phyloP scores from a whole-genome alignment of 2,329 filamentous ascomycete species.

The Xylaria sp. region DNA sequence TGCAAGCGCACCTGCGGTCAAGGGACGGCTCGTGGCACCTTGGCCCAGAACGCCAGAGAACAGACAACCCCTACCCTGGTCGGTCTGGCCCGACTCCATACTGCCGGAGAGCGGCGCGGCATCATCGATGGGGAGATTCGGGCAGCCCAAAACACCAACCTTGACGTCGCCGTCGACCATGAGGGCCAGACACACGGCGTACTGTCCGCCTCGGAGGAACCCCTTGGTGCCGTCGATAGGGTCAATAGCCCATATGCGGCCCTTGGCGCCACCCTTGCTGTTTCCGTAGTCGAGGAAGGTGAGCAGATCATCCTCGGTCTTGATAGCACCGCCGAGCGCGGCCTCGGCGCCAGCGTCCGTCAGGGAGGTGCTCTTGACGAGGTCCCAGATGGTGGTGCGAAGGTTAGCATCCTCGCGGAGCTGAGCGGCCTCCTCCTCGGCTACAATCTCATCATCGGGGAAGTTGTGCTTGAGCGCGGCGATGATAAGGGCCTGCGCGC shows the following conservation, averaged over 20 bases:
- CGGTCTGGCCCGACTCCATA: constrained; percentile 68
- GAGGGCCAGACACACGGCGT: constrained; percentile 87
- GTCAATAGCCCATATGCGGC: constrained; percentile 92
- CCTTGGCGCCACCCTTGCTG: constrained; percentile 64
- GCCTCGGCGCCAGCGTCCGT: constrained; percentile 59
- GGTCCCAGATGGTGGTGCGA: constrained; percentile 73
- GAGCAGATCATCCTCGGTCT: constrained; percentile 61
- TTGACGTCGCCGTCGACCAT: constrained; percentile 92
- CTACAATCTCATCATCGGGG: constrained; percentile 84
- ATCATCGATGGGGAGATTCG: constrained; percentile 89
- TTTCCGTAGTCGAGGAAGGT: constrained; percentile 62
- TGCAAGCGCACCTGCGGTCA: constrained; percentile 53
- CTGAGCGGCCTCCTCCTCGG: constrained; percentile 84
- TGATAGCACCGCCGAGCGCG: constrained; percentile 63
- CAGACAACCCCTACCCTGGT: constrained; percentile 75
- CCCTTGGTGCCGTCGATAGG: constrained; percentile 98
- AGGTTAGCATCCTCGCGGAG: constrained; percentile 67
- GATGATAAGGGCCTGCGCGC: constrained; percentile 94
- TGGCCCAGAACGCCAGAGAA: constrained; percentile 77
- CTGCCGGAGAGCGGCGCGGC: constrained; percentile 62
- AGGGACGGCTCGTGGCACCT: constrained; percentile 73
- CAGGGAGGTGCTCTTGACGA: constrained; percentile 69
- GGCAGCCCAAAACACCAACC: constrained; percentile 90
- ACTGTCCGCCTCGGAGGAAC: constrained; percentile 92
- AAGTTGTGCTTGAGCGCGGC: constrained; percentile 84